Evolutionary conservation across 208 protist species (phyloP).

Genomic region (Tritrichomonas musculus): DNA sequence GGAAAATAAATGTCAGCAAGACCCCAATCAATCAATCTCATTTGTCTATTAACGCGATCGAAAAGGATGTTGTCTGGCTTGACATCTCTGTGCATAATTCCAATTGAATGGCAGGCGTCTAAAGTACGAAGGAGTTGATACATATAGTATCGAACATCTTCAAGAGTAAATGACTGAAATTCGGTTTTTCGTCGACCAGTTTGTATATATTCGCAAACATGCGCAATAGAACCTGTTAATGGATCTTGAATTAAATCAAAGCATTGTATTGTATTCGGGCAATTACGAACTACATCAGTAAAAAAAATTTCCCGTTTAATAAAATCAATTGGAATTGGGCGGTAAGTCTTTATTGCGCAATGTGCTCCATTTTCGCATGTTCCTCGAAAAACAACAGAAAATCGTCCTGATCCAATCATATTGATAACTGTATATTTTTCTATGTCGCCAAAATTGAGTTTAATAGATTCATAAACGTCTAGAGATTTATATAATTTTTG

Average conservation of each 20-base stretch:
- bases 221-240: constrained; percentile 76
- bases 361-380: not conserved
- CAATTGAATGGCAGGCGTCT: constrained; percentile 40
- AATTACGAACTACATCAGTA: constrained; percentile 40
- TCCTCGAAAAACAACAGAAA: not conserved
- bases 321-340: not conserved
- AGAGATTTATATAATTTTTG: too few species aligned
- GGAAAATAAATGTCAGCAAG: constrained; percentile 98
- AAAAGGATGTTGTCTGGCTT: constrained; percentile 99
- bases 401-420: not conserved
- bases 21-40: constrained; percentile 82
- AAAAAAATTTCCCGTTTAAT: constrained; percentile 15
- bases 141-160: constrained; percentile 95
- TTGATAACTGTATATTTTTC: not conserved
- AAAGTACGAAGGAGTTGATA: constrained; percentile 77
- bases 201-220: constrained; percentile 97
- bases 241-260: constrained; percentile 90
- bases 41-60: constrained; percentile 76
- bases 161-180: constrained; percentile 85
- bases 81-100: constrained; percentile 11
- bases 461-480: too few species aligned
- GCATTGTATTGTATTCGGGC: constrained; percentile 93
- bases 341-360: not conserved
- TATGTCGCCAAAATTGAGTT: not conserved
- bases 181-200: constrained; percentile 78